Base-by-base conservation (phyloP, 306 rosid species). In the Citrullus colocynthis region DNA sequence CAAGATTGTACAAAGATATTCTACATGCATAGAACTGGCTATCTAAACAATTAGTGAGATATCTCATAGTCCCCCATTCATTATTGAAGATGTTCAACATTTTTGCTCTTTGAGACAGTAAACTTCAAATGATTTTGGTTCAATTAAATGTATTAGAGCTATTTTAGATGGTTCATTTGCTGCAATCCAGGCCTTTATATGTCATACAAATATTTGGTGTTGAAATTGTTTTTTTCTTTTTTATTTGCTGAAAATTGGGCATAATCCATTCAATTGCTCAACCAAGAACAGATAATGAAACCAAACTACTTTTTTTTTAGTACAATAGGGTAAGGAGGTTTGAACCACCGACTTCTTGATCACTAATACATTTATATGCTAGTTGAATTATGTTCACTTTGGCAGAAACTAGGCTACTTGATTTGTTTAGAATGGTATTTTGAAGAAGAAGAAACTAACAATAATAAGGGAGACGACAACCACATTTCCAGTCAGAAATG, bases 1-100 rank as follows among this genome's bases (percentile, higher is more conserved):
- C 78, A 74, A 52, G 32, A 52, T 52, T 74, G 78, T 74, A 74
- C 63, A 74, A 12, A 74, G 63, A 74, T 16, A 73, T 73, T 73
- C 77, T 51, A 74, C 61, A 30, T 51, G 77, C 62, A 15, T 52
- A 74, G 48, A 52, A 52, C 48, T 52, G 77, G 30, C 32, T 52
- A 74, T 74, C 58, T 52, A 28, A 45, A 51, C 14, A 52, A 52
- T 32, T 52, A 48, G 59, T 71, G 58, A 71, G 76, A 71, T 71
- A 71, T 70, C n/a, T 44, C 56, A 14, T 44, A 12, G n/a, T 42
- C 2, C 56, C 34, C 18, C 11, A 42, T 42, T 11, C 17, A 9
- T 42, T 45, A 8, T 45, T 45, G 5, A 21, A 21, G 17, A 12
- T 70, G 18, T 45, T 70, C 37, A 3, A 30, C 17, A 70, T 0